Evolutionary conservation across 164 flowering plant genomes (phyloP), one percentile per base, ranked within the genome.

Genomic region (Sedum album): DNA sequence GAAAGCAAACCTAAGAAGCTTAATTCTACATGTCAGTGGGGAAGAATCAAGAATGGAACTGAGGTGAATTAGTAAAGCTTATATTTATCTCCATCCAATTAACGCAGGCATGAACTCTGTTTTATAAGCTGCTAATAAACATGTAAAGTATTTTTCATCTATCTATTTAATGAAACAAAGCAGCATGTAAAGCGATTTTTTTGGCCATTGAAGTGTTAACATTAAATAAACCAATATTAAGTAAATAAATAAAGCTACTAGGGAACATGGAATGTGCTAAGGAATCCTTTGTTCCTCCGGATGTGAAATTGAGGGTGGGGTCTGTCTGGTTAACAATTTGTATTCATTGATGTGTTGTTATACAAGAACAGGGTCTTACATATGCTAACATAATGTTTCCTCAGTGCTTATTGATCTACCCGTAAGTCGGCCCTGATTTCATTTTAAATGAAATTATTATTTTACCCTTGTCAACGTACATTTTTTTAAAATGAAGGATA

Each of bases 1-100:
- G 70, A 77, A 66, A 15, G 39, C 66, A 48, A 61, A 42, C 28
- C 25, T 18, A 28, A 39, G 46, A 36, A 51, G 42, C 21, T 11
- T 9, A 46, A 60, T 69, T 41, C 23, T 31, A 13, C 36, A 67
- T 62, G 60, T 13, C 31, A 21, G 42, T 14, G 8, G 11, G 21
- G 65, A 36, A 6, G 49, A 44, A 9, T n/a, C n/a, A n/a, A n/a
- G n/a, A 42, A 28, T 33, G 20, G 25, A 31, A 38, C 26, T 44
- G 63, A 23, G 38, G 31, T 25, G 31, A 33, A 46, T 9, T 6
- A 28, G 1, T 20, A 57, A 14, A 57, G 62, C 62, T 57, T 33
- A n/a, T 26, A 26, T n/a, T 57, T 33, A 26, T 28, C 20, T 57
- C 62, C 13, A 26, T 13, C 33, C 62, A 13, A 28, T 14, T 13